These are phyloP conservation scores for Prunus dulcis DNA, from an alignment of 306 rosid genomes.

Conservation along the genomic window DNA sequence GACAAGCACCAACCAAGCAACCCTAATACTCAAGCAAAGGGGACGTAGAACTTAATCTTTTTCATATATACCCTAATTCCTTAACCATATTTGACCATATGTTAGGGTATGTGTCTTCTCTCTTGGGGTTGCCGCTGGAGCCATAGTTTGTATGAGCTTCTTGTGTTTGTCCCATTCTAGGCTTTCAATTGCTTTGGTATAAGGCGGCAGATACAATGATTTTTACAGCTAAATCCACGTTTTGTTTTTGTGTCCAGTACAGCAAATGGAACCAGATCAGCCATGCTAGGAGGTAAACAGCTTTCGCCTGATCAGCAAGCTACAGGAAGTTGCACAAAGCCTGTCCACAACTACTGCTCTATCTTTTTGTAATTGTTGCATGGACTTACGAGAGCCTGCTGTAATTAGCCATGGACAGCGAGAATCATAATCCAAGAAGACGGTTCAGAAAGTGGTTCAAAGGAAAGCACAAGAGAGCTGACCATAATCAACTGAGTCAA, in stretches of 20 bases:
- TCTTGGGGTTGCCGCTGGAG: slow-evolving; percentile 51
- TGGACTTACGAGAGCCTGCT: slow-evolving; percentile 14
- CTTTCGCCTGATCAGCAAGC: neutral
- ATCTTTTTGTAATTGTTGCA: slow-evolving; percentile 10
- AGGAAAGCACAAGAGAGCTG: slow-evolving; percentile 43
- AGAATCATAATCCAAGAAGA: slow-evolving; percentile 38
- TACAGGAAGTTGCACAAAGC: neutral
- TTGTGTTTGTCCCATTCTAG: slow-evolving; percentile 25
- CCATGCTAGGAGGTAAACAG: slow-evolving; percentile 1
- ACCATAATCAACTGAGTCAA: slow-evolving; percentile 36
- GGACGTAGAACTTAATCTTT: too few species aligned
- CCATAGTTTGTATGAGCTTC: slow-evolving; percentile 16
- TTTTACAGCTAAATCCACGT: slow-evolving; percentile 14
- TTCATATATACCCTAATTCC: neutral
- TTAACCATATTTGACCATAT: slow-evolving; percentile 31
- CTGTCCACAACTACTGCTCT: neutral
- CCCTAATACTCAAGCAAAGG: slow-evolving; percentile 43
- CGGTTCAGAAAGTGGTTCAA: slow-evolving; percentile 52
- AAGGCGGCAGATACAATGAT: slow-evolving; percentile 52
- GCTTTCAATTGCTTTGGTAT: slow-evolving; percentile 8
- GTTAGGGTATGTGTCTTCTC: slow-evolving; percentile 6
- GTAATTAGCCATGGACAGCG: slow-evolving; percentile 41
- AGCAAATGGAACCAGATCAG: slow-evolving; percentile 1
- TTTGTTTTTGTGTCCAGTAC: neutral
- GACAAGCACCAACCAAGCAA: slow-evolving; percentile 68